Evolutionary conservation across 805 yeast genomes (phyloP).

Genomic region (Clavispora carvajalis): DNA sequence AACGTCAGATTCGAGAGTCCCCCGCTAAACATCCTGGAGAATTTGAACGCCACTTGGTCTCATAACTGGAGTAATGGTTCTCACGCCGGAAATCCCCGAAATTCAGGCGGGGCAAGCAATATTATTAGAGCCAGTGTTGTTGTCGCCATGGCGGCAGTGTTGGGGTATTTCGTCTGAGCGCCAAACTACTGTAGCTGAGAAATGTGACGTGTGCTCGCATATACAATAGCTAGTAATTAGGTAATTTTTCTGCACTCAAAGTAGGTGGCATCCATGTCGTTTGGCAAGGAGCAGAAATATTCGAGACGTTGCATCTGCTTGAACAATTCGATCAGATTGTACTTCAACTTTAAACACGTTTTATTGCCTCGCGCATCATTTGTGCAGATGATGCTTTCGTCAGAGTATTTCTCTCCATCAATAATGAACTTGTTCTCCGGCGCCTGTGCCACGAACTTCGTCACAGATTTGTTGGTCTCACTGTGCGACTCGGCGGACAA

Average conservation of each 20-base stretch:
- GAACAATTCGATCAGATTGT: conserved; percentile 39
- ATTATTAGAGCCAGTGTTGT: neutral
- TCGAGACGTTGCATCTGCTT: conserved; percentile 45
- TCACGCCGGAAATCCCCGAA: neutral
- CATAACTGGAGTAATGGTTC: neutral
- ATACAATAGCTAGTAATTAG: conserved; percentile 2
- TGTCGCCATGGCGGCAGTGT: conserved; percentile 1
- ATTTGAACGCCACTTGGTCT: neutral
- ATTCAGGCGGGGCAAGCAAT: neutral
- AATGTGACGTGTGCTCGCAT: neutral
- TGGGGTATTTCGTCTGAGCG: conserved; percentile 7
- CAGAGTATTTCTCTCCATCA: conserved; percentile 36
- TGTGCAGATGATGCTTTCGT: conserved; percentile 44
- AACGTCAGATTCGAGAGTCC: neutral
- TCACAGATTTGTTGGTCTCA: conserved; percentile 19
- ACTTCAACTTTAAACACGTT: conserved; percentile 41
- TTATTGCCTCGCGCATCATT: conserved; percentile 39
- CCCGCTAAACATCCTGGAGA: neutral
- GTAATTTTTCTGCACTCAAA: conserved; percentile 45
- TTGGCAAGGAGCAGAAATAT: conserved; percentile 47
- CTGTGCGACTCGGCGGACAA: conserved; percentile 7
- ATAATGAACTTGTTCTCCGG: conserved; percentile 35
- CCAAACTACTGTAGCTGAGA: neutral
- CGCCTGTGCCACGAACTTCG: conserved; percentile 24
- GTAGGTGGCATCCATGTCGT: conserved; percentile 44